Evolutionary conservation across 768 basidiomycete genomes (phyloP).

Genomic region (Gymnopilus junonius): DNA sequence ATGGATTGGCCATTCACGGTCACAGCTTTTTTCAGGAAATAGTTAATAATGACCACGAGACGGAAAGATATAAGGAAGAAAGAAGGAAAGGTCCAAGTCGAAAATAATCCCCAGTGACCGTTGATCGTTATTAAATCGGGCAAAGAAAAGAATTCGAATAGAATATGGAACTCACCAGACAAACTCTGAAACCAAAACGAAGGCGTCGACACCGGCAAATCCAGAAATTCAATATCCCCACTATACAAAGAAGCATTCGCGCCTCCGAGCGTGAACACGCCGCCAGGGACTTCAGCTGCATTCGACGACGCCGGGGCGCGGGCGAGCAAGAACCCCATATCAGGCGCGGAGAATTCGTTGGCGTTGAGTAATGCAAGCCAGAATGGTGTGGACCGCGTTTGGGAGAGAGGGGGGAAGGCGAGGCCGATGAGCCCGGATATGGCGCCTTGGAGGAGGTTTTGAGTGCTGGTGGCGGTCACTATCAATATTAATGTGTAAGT

Average conservation of each 20-base stretch:
- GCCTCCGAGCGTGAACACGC: constrained; percentile 76
- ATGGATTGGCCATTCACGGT: constrained; percentile 62
- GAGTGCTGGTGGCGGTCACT: constrained; percentile 44
- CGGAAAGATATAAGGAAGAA: too few species aligned
- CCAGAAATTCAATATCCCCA: constrained; percentile 70
- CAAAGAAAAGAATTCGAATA: too few species aligned
- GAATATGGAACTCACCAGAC: constrained; percentile 42
- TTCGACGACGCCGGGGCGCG: constrained; percentile 45
- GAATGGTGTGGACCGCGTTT: constrained; percentile 61
- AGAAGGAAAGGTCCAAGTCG: too few species aligned
- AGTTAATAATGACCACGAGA: too few species aligned
- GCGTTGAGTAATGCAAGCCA: constrained; percentile 58
- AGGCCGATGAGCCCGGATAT: constrained; percentile 82
- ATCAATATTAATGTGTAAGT: constrained; percentile 58
- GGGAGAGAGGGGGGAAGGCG: constrained; percentile 65
- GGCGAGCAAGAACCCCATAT: constrained; percentile 70
- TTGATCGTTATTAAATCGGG: too few species aligned
- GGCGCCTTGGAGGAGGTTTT: constrained; percentile 51
- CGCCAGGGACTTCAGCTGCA: constrained; percentile 53
- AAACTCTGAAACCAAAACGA: constrained; percentile 68
- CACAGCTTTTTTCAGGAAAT: too few species aligned
- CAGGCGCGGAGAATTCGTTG: constrained; percentile 48
- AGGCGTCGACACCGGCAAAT: constrained; percentile 45
- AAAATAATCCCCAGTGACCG: too few species aligned
- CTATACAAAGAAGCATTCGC: constrained; percentile 59